A percentile compares a stretch with the other conserved stretches of the same genome.
Evolutionary conservation across 192 early-diverging fungal genomes (phyloP).

Genomic region (Linnemannia elongata): DNA sequence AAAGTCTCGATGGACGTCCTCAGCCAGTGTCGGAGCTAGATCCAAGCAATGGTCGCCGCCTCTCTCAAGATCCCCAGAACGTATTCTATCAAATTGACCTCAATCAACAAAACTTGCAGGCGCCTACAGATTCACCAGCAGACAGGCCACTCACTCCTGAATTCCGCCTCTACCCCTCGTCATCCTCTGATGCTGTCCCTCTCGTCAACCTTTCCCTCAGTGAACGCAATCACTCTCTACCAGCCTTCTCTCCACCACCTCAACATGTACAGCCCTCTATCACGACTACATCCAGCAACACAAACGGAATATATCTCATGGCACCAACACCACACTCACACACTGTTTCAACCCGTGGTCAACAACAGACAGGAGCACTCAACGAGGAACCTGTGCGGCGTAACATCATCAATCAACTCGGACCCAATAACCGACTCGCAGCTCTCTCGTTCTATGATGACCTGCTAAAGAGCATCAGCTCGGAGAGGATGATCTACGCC

Average conservation of each 20-base stretch:
- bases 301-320: not conserved
- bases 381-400: not conserved
- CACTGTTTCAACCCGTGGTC: not conserved
- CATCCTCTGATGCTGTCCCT: not conserved
- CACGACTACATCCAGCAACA: not conserved
- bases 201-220: not conserved
- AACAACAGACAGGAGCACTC: not conserved
- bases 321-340: not conserved
- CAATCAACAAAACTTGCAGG: not conserved
- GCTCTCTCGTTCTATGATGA: conserved; percentile 45
- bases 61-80: not conserved
- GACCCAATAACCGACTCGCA: not conserved
- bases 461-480: conserved; percentile 33
- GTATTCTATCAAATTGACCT: conserved; percentile 16
- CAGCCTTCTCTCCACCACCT: not conserved
- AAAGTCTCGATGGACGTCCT: not conserved
- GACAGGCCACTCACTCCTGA: not conserved
- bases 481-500: conserved; percentile 38
- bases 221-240: not conserved
- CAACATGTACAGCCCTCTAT: not conserved
- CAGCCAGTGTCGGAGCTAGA: not conserved
- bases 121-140: not conserved
- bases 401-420: not conserved
- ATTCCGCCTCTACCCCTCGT: not conserved
- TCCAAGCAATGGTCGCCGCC: not conserved